Conservation (phyloP, 805 yeast genomes). For the Jamesozyma spencerorum region DNA sequence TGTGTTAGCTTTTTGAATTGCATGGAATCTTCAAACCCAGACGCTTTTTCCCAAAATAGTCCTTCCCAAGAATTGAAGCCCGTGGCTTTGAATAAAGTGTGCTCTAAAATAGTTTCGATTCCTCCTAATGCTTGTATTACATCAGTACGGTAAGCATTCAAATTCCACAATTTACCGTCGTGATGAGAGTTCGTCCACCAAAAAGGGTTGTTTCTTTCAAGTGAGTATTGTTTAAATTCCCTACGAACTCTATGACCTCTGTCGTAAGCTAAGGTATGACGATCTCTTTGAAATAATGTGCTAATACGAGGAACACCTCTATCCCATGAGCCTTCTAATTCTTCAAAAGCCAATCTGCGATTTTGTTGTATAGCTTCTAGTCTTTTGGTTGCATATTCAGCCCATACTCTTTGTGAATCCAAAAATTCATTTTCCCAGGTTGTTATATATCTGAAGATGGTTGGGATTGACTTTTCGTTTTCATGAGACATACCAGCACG, state of each 20-base stretch:
- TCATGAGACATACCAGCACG: constrained; percentile 84
- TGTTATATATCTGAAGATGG: constrained; percentile 83
- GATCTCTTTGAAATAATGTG: constrained; percentile 87
- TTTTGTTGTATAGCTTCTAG: constrained; percentile 80
- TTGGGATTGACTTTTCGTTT: constrained; percentile 78
- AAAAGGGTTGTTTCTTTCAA: constrained; percentile 73
- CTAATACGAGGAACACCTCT: constrained; percentile 94
- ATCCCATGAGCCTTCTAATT: constrained; percentile 91
- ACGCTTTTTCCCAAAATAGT: constrained; percentile 93
- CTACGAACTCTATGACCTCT: constrained; percentile 84
- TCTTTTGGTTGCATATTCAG: constrained; percentile 86
- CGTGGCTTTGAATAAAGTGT: constrained; percentile 89
- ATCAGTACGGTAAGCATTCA: constrained; percentile 86
- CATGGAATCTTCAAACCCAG: constrained; percentile 94
- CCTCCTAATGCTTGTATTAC: constrained; percentile 97
- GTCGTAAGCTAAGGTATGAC: constrained; percentile 90
- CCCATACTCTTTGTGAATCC: constrained; percentile 96
- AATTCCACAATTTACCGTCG: constrained; percentile 93
- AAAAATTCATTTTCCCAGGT: constrained; percentile 95
- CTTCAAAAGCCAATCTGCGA: constrained; percentile 83
- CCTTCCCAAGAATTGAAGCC: constrained; percentile 99
- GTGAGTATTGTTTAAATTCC: constrained; percentile 63
- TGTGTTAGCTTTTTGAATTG: constrained; percentile 90
- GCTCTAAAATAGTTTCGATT: constrained; percentile 89
- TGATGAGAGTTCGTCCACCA: constrained; percentile 95